A percentile compares a stretch with the other conserved stretches of the same genome.
These are phyloP conservation scores for Clarireedia homoeocarpa DNA, from an alignment of 2,329 filamentous ascomycete species.

Conservation along the genomic window DNA sequence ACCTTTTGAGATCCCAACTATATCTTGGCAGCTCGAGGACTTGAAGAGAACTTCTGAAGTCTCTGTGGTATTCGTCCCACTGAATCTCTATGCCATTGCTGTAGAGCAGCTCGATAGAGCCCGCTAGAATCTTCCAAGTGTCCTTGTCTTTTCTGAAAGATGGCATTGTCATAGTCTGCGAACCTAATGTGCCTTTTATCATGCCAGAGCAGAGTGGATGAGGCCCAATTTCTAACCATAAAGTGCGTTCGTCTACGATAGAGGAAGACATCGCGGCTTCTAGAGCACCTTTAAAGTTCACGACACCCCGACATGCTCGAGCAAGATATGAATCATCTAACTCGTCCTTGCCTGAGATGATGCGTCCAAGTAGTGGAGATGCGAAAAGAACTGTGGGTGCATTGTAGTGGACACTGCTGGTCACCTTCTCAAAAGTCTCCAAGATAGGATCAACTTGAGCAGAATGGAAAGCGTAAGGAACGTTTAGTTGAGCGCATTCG, in stretches of 20 bases:
- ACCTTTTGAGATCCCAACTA: constrained; percentile 59
- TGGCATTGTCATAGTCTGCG: not conserved
- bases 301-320: constrained; percentile 57
- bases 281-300: constrained; percentile 52
- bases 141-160: constrained; percentile 30
- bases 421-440: constrained; percentile 32
- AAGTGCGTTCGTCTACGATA: constrained; percentile 47
- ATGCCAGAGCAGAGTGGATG: not conserved
- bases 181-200: not conserved
- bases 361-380: not conserved
- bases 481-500: constrained; percentile 37
- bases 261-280: constrained; percentile 47
- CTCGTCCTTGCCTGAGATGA: constrained; percentile 39
- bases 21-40: constrained; percentile 45
- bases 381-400: not conserved
- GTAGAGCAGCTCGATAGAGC: not conserved
- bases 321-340: constrained; percentile 55
- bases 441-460: constrained; percentile 47
- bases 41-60: not conserved
- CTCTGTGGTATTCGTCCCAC: constrained; percentile 4
- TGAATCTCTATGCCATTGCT: not conserved
- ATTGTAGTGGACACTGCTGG: not conserved
- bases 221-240: not conserved
- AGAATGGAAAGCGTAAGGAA: constrained; percentile 59
- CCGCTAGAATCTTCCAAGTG: not conserved